Evolutionary conservation across 768 basidiomycete genomes (phyloP).

Genomic region (Lactifluus pinguis): DNA sequence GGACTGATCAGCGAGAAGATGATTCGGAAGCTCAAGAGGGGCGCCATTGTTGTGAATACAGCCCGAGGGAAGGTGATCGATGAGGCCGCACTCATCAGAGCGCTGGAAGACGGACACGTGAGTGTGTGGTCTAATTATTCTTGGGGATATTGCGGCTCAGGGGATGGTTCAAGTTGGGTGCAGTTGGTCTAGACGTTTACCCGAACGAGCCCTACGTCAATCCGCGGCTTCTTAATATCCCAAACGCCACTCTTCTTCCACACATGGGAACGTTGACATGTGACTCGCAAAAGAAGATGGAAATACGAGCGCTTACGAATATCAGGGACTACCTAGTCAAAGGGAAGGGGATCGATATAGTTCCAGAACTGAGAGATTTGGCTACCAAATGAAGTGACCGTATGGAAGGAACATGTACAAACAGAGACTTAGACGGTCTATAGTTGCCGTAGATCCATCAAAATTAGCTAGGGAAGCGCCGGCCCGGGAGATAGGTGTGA

Average conservation of each 20-base stretch:
- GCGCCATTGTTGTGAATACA: conserved; percentile 76
- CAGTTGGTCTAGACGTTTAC: conserved; percentile 79
- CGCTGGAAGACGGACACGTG: conserved; percentile 82
- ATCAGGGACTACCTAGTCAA: conserved; percentile 57
- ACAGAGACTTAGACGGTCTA: no score
- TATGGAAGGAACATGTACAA: background rate
- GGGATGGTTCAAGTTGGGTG: conserved; percentile 44
- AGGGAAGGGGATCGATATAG: conserved; percentile 58
- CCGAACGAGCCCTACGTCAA: conserved; percentile 79
- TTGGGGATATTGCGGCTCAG: background rate
- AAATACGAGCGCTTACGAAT: conserved; percentile 74
- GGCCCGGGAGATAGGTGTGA: background rate
- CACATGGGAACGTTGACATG: conserved; percentile 88
- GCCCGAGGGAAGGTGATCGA: conserved; percentile 88
- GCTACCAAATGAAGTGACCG: conserved; percentile 7
- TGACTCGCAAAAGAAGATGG: conserved; percentile 76
- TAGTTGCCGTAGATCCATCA: no score
- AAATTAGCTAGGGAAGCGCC: background rate
- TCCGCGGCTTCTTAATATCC: conserved; percentile 69
- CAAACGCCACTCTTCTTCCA: conserved; percentile 77
- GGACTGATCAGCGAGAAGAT: conserved; percentile 65
- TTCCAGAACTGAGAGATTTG: conserved; percentile 40
- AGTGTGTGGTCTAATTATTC: conserved; percentile 24
- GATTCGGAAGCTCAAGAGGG: conserved; percentile 70
- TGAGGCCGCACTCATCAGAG: conserved; percentile 77